Conservation (phyloP, 2,329 filamentous ascomycete genomes). For the Tothia fuscella region DNA sequence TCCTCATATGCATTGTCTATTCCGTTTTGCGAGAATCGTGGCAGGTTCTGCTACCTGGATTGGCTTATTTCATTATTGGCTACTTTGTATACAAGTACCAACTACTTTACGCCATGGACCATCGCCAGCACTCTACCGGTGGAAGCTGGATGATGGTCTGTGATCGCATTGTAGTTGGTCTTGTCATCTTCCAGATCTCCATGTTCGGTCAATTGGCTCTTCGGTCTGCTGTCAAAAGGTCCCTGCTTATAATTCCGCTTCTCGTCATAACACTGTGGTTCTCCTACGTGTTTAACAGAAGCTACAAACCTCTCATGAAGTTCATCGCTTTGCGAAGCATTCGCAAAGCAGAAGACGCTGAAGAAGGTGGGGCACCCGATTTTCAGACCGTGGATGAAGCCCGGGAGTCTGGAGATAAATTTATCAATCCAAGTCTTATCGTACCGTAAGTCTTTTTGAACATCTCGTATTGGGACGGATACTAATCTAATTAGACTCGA, state of each 20-base stretch:
- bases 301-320: conserved; percentile 78
- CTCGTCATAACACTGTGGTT: conserved; percentile 79
- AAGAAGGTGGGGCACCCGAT: conserved; percentile 28
- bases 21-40: conserved; percentile 72
- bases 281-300: conserved; percentile 64
- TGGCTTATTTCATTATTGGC: conserved; percentile 72
- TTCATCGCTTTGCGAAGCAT: conserved; percentile 90
- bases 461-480: neutral
- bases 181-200: conserved; percentile 80
- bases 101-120: conserved; percentile 94
- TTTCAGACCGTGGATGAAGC: conserved; percentile 54
- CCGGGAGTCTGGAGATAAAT: conserved; percentile 55
- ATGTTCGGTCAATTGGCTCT: conserved; percentile 79
- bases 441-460: conserved; percentile 42
- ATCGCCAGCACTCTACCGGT: conserved; percentile 86
- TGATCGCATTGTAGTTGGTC: conserved; percentile 74
- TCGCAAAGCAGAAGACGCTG: conserved; percentile 45
- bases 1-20: conserved; percentile 93
- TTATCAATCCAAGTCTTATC: conserved; percentile 66
- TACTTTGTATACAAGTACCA: conserved; percentile 96
- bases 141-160: conserved; percentile 95
- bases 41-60: conserved; percentile 67
- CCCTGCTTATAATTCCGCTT: conserved; percentile 63
- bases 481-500: conserved; percentile 40
- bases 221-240: conserved; percentile 58